These are phyloP conservation scores for Daldinia sp. DNA, from an alignment of 2,329 filamentous ascomycete genomes.

Conservation along the genomic window DNA sequence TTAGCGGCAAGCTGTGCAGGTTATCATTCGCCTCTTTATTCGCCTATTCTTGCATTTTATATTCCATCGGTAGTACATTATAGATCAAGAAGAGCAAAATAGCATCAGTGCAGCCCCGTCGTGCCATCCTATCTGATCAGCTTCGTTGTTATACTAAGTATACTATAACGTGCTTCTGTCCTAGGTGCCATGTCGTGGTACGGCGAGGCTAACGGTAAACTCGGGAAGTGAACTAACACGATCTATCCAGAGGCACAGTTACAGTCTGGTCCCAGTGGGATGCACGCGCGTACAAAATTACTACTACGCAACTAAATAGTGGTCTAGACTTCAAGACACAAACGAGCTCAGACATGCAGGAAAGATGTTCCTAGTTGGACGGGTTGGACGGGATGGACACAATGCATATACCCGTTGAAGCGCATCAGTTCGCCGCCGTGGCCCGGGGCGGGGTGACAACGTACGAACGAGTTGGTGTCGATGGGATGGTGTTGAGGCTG, in stretches of 20 bases:
- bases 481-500: slow-evolving; percentile 24
- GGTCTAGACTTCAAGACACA: slow-evolving; percentile 11
- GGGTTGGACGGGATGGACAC: slow-evolving; percentile 14
- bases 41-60: not conserved
- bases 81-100: not conserved
- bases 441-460: slow-evolving; percentile 15
- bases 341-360: slow-evolving; percentile 7
- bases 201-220: not conserved
- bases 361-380: not conserved
- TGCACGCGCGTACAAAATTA: slow-evolving; percentile 3
- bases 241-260: slow-evolving; percentile 6
- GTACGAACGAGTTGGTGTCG: slow-evolving; percentile 21
- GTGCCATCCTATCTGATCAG: not conserved
- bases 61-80: not conserved
- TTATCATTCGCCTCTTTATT: not conserved
- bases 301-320: not conserved
- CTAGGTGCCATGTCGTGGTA: not conserved
- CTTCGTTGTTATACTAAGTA: not conserved
- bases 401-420: slow-evolving; percentile 25
- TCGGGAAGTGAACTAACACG: slow-evolving; percentile 12
- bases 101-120: slow-evolving; percentile 1
- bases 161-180: not conserved
- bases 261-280: slow-evolving; percentile 7
- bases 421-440: slow-evolving; percentile 29
- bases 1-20: not conserved